These are phyloP conservation scores for Taxillus chinensis DNA, from an alignment of 164 flowering plant species.

Conservation along the genomic window DNA sequence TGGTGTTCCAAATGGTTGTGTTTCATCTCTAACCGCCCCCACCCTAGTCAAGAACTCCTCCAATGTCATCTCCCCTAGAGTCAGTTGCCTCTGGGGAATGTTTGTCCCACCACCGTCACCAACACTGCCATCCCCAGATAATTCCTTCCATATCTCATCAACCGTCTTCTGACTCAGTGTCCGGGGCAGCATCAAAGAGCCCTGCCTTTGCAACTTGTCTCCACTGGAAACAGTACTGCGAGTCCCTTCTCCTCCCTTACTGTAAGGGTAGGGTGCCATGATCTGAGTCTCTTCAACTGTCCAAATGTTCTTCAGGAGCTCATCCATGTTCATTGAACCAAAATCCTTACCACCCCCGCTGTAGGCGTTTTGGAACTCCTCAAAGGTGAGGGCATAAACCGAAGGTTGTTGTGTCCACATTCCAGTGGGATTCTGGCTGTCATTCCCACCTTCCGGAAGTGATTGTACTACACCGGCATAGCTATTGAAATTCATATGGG, in stretches of 20 bases:
- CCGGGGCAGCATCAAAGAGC: constrained; percentile 49
- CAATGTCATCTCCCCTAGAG: constrained; percentile 54
- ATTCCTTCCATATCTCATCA: constrained; percentile 60
- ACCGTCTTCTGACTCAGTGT: constrained; percentile 59
- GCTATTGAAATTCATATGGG: constrained; percentile 54
- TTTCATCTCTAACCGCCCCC: constrained; percentile 55
- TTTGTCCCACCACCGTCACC: constrained; percentile 18
- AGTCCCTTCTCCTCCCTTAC: constrained; percentile 16
- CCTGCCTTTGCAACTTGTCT: constrained; percentile 53
- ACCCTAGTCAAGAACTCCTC: constrained; percentile 55
- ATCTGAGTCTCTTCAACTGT: constrained; percentile 49
- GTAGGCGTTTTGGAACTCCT: constrained; percentile 67
- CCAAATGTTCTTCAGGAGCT: constrained; percentile 46
- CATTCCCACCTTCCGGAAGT: constrained; percentile 14
- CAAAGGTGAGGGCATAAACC: constrained; percentile 62
- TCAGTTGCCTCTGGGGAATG: constrained; percentile 39
- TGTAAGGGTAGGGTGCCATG: constrained; percentile 10
- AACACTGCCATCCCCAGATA: constrained; percentile 23
- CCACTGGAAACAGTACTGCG: constrained; percentile 4
- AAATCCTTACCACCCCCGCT: constrained; percentile 54
- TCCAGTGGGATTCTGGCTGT: constrained; percentile 18
- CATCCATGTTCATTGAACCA: constrained; percentile 54
- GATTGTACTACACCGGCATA: constrained; percentile 20
- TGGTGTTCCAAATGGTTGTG: constrained; percentile 19
- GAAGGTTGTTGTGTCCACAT: constrained; percentile 59